A percentile compares a stretch with the other conserved stretches of the same genome.
Conservation (phyloP, 129 eudicot species). For the Silybum marianum region DNA sequence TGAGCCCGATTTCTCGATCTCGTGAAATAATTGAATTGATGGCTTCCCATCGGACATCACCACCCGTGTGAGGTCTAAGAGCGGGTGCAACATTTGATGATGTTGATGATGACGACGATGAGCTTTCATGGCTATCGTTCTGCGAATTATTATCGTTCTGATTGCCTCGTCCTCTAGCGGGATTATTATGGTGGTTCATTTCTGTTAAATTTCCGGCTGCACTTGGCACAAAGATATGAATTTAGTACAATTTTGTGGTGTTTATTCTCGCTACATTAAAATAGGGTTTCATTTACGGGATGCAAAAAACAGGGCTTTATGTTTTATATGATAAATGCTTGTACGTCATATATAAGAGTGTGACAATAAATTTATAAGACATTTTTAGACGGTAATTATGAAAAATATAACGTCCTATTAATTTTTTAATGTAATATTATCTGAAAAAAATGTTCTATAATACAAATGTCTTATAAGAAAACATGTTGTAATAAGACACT, state of each 20-base stretch:
- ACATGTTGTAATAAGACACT: too few relatives aligned
- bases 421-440: too few relatives aligned
- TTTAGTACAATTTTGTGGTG: not conserved
- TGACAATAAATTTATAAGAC: too few relatives aligned
- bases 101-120: slow-evolving; percentile 5
- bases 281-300: too few relatives aligned
- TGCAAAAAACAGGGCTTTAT: too few relatives aligned
- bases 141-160: slow-evolving; percentile 3
- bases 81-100: slow-evolving; percentile 14
- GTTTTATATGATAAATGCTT: too few relatives aligned
- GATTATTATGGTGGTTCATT: not conserved
- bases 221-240: not conserved
- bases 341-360: too few relatives aligned
- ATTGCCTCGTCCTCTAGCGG: not conserved
- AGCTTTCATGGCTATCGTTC: slow-evolving; percentile 18
- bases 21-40: slow-evolving; percentile 41
- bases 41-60: slow-evolving; percentile 88
- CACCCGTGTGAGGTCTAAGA: slow-evolving; percentile 61
- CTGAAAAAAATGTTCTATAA: too few relatives aligned
- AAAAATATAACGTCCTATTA: too few relatives aligned
- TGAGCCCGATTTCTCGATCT: slow-evolving; percentile 66
- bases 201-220: not conserved
- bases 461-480: too few relatives aligned
- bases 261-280: too few relatives aligned
- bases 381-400: too few relatives aligned